Percentiles rank a stretch among this genome's conserved stretches.
Conservation (phyloP, 2,329 filamentous ascomycete genomes). For the Aspergillus fumigatiaffinis region DNA sequence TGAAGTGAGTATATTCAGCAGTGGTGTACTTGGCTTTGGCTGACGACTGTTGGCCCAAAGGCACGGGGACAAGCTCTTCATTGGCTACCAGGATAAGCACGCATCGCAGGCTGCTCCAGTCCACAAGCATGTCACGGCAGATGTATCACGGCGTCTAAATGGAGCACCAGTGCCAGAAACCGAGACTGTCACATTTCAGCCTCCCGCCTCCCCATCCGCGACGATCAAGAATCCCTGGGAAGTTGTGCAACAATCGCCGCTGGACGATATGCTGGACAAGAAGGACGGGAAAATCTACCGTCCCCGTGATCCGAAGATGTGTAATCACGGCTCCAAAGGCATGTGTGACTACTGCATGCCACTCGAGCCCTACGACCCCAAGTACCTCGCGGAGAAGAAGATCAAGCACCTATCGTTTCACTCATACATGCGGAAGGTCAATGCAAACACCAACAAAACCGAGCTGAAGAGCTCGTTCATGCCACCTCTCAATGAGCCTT, state of each 20-base stretch:
- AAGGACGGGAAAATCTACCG: constrained; percentile 84
- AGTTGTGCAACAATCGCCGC: constrained; percentile 75
- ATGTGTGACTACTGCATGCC: constrained; percentile 99
- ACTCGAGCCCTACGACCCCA: constrained; percentile 85
- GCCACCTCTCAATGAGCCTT: constrained; percentile 88
- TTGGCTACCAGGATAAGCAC: constrained; percentile 67
- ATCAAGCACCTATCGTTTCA: constrained; percentile 99
- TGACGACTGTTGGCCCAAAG: constrained; percentile 43
- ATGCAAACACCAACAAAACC: constrained; percentile 92
- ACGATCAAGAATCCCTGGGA: constrained; percentile 90
- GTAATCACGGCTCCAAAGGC: constrained; percentile 89
- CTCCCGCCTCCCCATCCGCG: constrained; percentile 54
- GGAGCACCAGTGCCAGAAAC: constrained; percentile 31
- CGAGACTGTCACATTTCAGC: constrained; percentile 63
- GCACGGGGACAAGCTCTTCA: constrained; percentile 87
- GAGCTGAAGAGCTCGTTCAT: constrained; percentile 94
- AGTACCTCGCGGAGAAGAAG: constrained; percentile 89
- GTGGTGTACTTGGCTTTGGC: constrained; percentile 1
- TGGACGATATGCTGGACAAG: constrained; percentile 84
- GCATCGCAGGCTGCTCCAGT: constrained; percentile 46
- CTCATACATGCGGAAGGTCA: constrained; percentile 88
- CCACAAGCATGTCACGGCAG: constrained; percentile 22
- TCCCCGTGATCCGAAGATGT: constrained; percentile 76
- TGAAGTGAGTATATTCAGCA: constrained; percentile 45
- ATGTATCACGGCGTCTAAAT: constrained; percentile 33